Base-by-base conservation (phyloP, 108 stramenopile species). In the Nannochloropsis salina region DNA sequence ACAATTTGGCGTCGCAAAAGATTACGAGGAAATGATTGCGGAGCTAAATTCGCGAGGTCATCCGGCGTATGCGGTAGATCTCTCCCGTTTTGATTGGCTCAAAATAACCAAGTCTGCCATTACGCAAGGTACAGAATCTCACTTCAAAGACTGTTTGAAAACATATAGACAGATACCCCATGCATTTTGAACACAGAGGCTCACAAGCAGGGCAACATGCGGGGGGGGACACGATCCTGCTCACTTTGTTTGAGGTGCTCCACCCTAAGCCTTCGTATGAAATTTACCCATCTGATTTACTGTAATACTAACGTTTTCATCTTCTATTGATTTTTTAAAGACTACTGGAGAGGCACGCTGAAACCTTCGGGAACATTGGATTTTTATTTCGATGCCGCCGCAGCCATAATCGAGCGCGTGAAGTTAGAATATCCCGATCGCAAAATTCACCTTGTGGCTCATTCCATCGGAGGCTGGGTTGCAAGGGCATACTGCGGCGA, bases 21-120 rank as follows among this genome's bases (percentile, higher is more conserved):
- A 74, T n/a, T 74, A 74, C n/a, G 61, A 74, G 61, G 61, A 74
- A 74, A 74, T 74, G 61, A 74, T 74, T 74, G 61, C 61, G 15
- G 61, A 74, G 61, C 61, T 74, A n/a, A 74, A 74, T 74, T 74
- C 61, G 15, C 15, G 61, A 74, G 61, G 61, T 15, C 61, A 74
- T n/a, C 61, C 61, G 15, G 61, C 61, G 20, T 74, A 74, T n/a
- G 61, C 61, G 20, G 61, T 74, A 6, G 61, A 74, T n/a, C 61
- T 74, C 61, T n/a, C 15, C 20, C 61, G 61, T 15, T 74, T 74
- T 74, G 61, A 74, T n/a, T 74, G 61, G 61, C 61, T 74, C 61
- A 74, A 74, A n/a, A 74, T 74, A 15, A 74, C 61, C 61, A 74
- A 74, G 61, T 74, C 61, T 6, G 61, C 61, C 61, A n/a, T 74